These are phyloP conservation scores for Thalassiosira hispida DNA, from an alignment of 352 stramenopile species.

Conservation along the genomic window DNA sequence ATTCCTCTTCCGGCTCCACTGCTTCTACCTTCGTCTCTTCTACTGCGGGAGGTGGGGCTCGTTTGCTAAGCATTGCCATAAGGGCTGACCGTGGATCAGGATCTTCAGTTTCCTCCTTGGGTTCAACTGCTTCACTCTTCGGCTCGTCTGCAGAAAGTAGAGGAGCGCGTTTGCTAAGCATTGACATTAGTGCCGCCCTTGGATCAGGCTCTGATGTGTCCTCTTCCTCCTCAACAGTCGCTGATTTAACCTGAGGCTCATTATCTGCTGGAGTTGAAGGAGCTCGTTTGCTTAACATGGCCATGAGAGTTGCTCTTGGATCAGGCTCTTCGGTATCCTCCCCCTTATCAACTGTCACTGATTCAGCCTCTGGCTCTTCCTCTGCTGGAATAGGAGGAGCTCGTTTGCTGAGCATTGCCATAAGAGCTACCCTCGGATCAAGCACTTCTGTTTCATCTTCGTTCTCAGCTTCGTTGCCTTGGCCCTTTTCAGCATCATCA, in stretches of 20 bases:
- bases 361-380: background rate
- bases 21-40: background rate
- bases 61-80: constrained; percentile 26
- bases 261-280: background rate
- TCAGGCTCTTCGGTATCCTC: background rate
- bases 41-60: background rate
- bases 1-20: background rate
- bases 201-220: background rate
- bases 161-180: background rate
- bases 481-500: background rate
- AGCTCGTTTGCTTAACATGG: constrained; percentile 17
- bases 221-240: background rate
- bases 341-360: background rate
- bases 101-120: background rate
- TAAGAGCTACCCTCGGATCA: background rate
- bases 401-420: background rate
- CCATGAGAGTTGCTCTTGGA: constrained; percentile 11
- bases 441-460: too few relatives aligned
- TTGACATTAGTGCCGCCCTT: background rate
- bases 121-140: constrained; percentile 22
- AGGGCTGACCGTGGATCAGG: constrained; percentile 21
- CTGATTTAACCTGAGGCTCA: background rate
- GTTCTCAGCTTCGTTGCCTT: too few relatives aligned
- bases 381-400: background rate
- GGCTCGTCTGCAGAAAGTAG: background rate